A percentile compares a stretch with the other conserved stretches of the same genome.
Evolutionary conservation across 2,329 filamentous ascomycete species (phyloP).

Genomic region (Fusarium brevicatenulatum): DNA sequence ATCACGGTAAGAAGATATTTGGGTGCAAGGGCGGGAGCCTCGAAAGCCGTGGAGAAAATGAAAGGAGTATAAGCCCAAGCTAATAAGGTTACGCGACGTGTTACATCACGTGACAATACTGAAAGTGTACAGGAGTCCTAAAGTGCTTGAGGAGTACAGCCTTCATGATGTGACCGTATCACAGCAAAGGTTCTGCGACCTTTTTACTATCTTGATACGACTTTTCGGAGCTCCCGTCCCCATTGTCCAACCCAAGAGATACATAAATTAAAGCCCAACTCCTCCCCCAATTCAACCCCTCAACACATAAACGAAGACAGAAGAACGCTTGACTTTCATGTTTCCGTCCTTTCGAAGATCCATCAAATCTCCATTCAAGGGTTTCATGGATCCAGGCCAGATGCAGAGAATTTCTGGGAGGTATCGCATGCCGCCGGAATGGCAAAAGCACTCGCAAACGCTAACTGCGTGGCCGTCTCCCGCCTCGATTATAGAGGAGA

Average conservation of each 20-base stretch:
- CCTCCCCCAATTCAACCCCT: not conserved
- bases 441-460: slow-evolving; percentile 18
- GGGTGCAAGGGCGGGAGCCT: not conserved
- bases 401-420: not conserved
- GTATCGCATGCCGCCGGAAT: slow-evolving; percentile 28
- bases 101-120: not conserved
- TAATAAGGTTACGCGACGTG: not conserved
- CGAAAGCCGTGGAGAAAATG: too few relatives aligned
- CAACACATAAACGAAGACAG: not conserved
- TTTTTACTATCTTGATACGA: not conserved
- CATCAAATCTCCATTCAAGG: not conserved
- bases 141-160: not conserved
- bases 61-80: not conserved
- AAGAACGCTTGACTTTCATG: not conserved
- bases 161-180: not conserved
- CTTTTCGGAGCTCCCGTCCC: not conserved
- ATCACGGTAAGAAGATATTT: not conserved
- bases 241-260: not conserved
- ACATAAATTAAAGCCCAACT: not conserved
- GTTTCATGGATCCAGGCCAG: not conserved
- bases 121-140: not conserved
- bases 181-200: not conserved
- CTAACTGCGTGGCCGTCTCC: slow-evolving; percentile 28
- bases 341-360: not conserved
- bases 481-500: slow-evolving; percentile 1